phyloP scores from a whole-genome alignment of 768 basidiomycete genomes.

The Mrakia hoshinonis region DNA sequence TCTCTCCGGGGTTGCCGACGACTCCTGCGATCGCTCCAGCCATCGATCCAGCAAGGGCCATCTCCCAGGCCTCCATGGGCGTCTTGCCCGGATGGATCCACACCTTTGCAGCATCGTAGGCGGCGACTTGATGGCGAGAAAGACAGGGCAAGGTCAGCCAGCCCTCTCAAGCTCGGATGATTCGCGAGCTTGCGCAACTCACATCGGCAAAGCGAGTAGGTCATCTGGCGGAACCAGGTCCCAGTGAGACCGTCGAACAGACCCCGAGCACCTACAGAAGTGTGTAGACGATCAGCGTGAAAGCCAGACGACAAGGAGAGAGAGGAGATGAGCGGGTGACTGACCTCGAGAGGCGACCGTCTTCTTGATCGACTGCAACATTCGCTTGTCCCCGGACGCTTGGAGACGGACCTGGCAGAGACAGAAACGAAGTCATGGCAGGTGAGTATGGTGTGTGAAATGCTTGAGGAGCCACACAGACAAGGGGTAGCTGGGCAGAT shows the following conservation, averaged over 20 bases:
- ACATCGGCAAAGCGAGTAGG: constrained; percentile 83
- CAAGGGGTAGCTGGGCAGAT: neutral
- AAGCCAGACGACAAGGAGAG: neutral
- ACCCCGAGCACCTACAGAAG: constrained; percentile 46
- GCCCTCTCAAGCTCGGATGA: neutral
- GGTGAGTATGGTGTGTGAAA: neutral
- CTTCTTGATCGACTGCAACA: constrained; percentile 74
- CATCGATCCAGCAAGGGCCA: constrained; percentile 74
- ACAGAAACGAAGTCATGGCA: neutral
- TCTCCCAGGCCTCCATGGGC: constrained; percentile 63
- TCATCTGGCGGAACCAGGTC: constrained; percentile 87
- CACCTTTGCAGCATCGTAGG: constrained; percentile 8
- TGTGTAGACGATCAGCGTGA: neutral
- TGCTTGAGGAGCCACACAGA: neutral
- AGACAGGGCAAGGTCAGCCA: neutral
- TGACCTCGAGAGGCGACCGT: constrained; percentile 69
- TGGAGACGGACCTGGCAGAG: constrained; percentile 53
- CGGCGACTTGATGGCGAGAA: constrained; percentile 21
- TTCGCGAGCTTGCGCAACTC: constrained; percentile 51
- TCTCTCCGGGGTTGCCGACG: constrained; percentile 9
- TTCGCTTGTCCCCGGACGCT: constrained; percentile 83
- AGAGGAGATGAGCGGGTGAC: constrained; percentile 1
- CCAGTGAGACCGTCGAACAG: constrained; percentile 79
- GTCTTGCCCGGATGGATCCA: constrained; percentile 46
- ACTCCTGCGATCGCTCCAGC: constrained; percentile 35